Evolutionary conservation across 2,329 filamentous ascomycete genomes (phyloP).

Genomic region (Sporothrix sp.): DNA sequence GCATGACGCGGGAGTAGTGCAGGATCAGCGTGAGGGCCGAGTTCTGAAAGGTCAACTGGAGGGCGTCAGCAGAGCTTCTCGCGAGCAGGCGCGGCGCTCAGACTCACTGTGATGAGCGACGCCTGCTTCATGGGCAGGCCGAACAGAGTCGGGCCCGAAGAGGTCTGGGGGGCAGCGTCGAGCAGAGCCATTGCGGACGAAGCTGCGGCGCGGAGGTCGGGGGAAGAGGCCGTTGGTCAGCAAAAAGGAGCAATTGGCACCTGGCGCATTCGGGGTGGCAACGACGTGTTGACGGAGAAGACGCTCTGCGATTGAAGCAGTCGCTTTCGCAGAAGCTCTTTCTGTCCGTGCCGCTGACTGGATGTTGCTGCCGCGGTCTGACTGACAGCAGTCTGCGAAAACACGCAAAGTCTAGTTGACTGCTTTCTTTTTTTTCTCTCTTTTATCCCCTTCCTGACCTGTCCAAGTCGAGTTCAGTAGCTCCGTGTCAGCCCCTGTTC

Average conservation of each 20-base stretch:
- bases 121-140: conserved; percentile 60
- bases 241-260: background rate
- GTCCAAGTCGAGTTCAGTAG: too few species aligned
- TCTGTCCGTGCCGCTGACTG: too few species aligned
- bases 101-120: conserved; percentile 52
- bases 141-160: conserved; percentile 36
- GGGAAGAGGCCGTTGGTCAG: background rate
- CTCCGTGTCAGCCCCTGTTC: too few species aligned
- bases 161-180: conserved; percentile 29
- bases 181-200: conserved; percentile 31
- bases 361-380: too few species aligned
- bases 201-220: background rate
- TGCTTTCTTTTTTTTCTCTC: background rate
- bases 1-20: conserved; percentile 93
- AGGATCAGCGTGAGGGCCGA: conserved; percentile 72
- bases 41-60: conserved; percentile 69
- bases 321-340: too few species aligned
- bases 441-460: background rate
- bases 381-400: too few species aligned
- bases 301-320: background rate
- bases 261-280: background rate
- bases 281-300: background rate
- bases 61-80: conserved; percentile 14
- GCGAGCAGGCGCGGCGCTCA: background rate
- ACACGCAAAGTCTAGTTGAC: too few species aligned